Evolutionary conservation across 2,329 filamentous ascomycete genomes (phyloP).

Genomic region (Boeremia exigua): DNA sequence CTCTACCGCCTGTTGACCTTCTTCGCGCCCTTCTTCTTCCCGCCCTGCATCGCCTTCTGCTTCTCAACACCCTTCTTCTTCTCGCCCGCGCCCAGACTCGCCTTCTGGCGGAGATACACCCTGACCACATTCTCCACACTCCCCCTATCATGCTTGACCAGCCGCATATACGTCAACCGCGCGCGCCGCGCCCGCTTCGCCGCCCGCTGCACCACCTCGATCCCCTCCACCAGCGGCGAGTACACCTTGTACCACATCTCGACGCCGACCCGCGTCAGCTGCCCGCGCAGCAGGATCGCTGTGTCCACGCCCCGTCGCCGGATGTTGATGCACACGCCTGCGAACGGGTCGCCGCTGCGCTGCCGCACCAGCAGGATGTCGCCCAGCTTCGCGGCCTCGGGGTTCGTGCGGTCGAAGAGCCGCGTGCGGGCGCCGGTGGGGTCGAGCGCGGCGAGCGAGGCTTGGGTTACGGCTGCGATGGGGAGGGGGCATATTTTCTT

Average conservation of each 20-base stretch:
- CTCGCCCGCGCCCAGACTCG: slow-evolving; percentile 41
- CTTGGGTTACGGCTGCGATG: slow-evolving; percentile 68
- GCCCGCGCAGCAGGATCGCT: slow-evolving; percentile 82
- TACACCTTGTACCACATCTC: slow-evolving; percentile 99
- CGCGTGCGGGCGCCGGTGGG: slow-evolving; percentile 80
- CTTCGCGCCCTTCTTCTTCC: slow-evolving; percentile 35
- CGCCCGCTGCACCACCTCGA: slow-evolving; percentile 90
- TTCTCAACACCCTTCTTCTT: slow-evolving; percentile 37
- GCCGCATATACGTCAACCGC: slow-evolving; percentile 85
- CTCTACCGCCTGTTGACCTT: slow-evolving; percentile 36
- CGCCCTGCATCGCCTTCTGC: slow-evolving; percentile 32
- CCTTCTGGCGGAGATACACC: slow-evolving; percentile 46
- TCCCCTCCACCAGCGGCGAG: slow-evolving; percentile 83
- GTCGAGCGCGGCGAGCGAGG: slow-evolving; percentile 78
- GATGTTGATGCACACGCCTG: slow-evolving; percentile 87
- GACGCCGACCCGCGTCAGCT: slow-evolving; percentile 83
- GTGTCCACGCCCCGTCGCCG: slow-evolving; percentile 86
- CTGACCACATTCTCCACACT: slow-evolving; percentile 49
- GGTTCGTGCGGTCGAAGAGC: slow-evolving; percentile 79
- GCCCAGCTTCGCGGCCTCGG: slow-evolving; percentile 79
- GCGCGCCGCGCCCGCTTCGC: slow-evolving; percentile 86
- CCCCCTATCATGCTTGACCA: slow-evolving; percentile 47
- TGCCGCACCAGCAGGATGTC: slow-evolving; percentile 92
- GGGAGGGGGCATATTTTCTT: slow-evolving; percentile 68
- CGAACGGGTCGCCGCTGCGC: slow-evolving; percentile 84